Evolutionary conservation across 495 filamentous ascomycete genomes (phyloP).

Genomic region (Amniculicola lignicola): DNA sequence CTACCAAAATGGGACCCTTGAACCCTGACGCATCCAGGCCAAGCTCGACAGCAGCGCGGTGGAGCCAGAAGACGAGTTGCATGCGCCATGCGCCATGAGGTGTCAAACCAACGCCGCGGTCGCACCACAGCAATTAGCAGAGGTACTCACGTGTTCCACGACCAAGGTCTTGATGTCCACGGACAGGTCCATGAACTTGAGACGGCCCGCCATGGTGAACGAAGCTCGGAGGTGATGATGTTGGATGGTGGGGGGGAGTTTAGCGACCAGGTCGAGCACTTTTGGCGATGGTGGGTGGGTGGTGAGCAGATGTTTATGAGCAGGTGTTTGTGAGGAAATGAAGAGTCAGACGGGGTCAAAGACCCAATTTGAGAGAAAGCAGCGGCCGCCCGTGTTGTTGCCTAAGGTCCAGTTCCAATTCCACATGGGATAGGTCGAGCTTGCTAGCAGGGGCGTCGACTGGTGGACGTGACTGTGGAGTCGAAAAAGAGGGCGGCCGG

Average conservation of each 20-base stretch:
- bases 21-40: too few relatives aligned
- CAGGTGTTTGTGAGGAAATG: too few relatives aligned
- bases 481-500: too few relatives aligned
- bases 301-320: too few relatives aligned
- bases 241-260: too few relatives aligned
- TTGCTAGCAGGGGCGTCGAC: not conserved
- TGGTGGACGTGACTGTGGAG: not conserved
- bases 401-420: constrained; percentile 16
- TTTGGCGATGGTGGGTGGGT: too few relatives aligned
- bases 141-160: constrained; percentile 37
- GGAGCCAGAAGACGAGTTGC: too few relatives aligned
- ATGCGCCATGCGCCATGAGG: constrained; percentile 1
- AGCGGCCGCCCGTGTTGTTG: constrained; percentile 13
- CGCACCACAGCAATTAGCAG: not conserved
- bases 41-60: too few relatives aligned
- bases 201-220: constrained; percentile 51
- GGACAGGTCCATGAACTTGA: constrained; percentile 38
- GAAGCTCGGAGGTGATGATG: too few relatives aligned
- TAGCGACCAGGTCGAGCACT: too few relatives aligned
- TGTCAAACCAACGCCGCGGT: not conserved
- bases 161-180: constrained; percentile 42
- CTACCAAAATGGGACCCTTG: too few relatives aligned
- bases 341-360: constrained; percentile 14
- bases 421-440: constrained; percentile 11
- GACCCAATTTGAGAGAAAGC: constrained; percentile 20